Evolutionary conservation across 192 early-diverging fungal species (phyloP).

Genomic region (Backusella tuberculispora): DNA sequence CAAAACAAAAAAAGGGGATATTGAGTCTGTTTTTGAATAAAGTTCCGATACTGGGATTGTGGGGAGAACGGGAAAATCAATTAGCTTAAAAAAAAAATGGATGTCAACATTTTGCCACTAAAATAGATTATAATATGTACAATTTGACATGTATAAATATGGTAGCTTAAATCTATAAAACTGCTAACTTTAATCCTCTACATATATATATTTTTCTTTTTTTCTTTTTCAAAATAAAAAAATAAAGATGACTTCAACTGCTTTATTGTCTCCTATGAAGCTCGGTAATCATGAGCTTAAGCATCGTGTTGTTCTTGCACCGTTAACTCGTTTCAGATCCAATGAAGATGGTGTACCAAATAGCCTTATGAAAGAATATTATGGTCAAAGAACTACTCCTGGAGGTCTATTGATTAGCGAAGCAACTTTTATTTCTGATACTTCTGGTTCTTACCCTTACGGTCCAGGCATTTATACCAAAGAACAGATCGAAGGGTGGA

Average conservation of each 20-base stretch:
- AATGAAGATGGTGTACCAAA: constrained; percentile 13
- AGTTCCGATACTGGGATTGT: background rate
- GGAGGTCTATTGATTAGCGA: constrained; percentile 37
- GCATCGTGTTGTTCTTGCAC: constrained; percentile 36
- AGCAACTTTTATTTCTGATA: constrained; percentile 23
- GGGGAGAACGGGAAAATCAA: background rate
- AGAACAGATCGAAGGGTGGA: constrained; percentile 55
- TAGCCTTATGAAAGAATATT: constrained; percentile 22
- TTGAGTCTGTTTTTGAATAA: background rate
- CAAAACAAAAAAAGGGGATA: constrained; percentile 16
- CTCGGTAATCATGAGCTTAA: constrained; percentile 12
- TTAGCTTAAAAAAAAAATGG: background rate
- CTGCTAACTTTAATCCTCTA: background rate
- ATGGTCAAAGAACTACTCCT: constrained; percentile 25
- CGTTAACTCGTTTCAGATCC: constrained; percentile 29
- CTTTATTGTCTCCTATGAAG: constrained; percentile 30
- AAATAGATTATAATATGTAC: background rate
- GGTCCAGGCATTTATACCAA: constrained; percentile 44
- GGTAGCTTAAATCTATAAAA: background rate
- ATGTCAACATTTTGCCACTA: background rate
- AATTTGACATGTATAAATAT: constrained; percentile 5
- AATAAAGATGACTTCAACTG: background rate
- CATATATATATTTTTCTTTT: background rate
- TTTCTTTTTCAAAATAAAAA: background rate
- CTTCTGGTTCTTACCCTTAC: constrained; percentile 22